A percentile compares a stretch with the other conserved stretches of the same genome.
These are phyloP conservation scores for Dissophora ornata DNA, from an alignment of 192 early-diverging fungal species.

Conservation along the genomic window DNA sequence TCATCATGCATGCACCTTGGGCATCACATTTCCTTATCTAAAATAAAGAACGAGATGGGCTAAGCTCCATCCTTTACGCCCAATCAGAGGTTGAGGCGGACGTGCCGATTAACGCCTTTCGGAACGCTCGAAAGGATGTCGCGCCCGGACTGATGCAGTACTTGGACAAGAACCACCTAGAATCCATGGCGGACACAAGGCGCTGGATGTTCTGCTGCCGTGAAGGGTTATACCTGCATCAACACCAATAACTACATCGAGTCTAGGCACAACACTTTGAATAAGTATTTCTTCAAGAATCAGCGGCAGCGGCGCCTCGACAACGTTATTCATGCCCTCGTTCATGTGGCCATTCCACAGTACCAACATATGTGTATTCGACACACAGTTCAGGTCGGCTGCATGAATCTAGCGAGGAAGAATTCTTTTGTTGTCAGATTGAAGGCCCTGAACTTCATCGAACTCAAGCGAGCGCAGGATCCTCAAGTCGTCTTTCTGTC, in stretches of 20 bases:
- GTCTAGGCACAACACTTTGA: conserved; percentile 16
- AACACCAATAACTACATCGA: conserved; percentile 24
- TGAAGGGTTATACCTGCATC: conserved; percentile 2
- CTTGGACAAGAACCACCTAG: conserved; percentile 6
- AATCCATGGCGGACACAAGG: neutral
- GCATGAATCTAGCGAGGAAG: neutral
- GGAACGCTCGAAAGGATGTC: neutral
- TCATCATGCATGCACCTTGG: too few relatives aligned
- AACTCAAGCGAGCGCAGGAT: conserved; percentile 1
- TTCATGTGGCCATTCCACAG: conserved; percentile 5
- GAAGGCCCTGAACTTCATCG: neutral
- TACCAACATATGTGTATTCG: conserved; percentile 8
- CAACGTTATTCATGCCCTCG: conserved; percentile 11
- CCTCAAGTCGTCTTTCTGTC: neutral
- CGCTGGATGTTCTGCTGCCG: conserved; percentile 16
- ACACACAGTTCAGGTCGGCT: neutral
- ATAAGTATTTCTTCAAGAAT: conserved; percentile 13
- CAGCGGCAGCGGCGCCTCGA: conserved; percentile 12
- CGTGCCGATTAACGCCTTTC: too few relatives aligned
- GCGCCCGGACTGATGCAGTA: neutral
- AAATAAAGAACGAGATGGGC: too few relatives aligned
- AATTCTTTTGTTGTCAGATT: neutral
- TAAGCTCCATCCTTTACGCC: too few relatives aligned
- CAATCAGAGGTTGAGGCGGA: too few relatives aligned
- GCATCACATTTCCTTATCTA: too few relatives aligned